Evolutionary conservation across 164 flowering plant species (phyloP).

Genomic region (Chloranthus sessilifolius): DNA sequence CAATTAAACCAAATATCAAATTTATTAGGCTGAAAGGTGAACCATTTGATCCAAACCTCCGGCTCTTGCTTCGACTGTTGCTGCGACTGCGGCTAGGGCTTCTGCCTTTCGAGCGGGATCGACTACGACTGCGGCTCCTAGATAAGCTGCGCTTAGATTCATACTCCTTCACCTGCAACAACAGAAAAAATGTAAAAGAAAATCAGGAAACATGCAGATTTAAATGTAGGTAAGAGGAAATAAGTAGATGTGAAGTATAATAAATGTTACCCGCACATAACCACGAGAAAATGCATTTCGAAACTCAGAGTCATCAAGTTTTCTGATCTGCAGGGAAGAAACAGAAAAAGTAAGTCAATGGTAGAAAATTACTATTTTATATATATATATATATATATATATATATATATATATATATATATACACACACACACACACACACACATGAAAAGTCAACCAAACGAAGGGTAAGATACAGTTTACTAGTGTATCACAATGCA

Average conservation of each 20-base stretch:
- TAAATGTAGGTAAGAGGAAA: not conserved
- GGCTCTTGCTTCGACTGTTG: conserved; percentile 31
- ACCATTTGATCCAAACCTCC: conserved; percentile 30
- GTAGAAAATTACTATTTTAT: too few relatives aligned
- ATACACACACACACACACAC: too few relatives aligned
- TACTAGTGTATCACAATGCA: too few relatives aligned
- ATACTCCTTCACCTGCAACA: conserved; percentile 77
- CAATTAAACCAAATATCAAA: not conserved
- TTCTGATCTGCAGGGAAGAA: conserved; percentile 46
- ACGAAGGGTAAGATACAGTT: too few relatives aligned
- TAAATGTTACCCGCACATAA: conserved; percentile 61
- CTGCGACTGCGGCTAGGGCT: conserved; percentile 39
- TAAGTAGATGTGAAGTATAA: not conserved
- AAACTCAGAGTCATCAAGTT: conserved; percentile 88
- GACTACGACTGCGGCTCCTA: conserved; percentile 55
- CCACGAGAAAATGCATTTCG: conserved; percentile 76
- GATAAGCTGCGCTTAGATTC: conserved; percentile 52
- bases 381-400: too few relatives aligned
- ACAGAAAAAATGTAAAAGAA: not conserved
- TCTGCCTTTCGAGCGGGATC: conserved; percentile 49
- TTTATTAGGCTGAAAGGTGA: not conserved
- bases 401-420: too few relatives aligned
- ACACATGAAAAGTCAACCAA: too few relatives aligned
- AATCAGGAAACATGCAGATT: too few relatives aligned
- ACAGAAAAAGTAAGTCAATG: too few relatives aligned